A percentile compares a stretch with the other conserved stretches of the same genome.
Evolutionary conservation across 2,329 filamentous ascomycete species (phyloP).

Genomic region (Xylaria sp.): DNA sequence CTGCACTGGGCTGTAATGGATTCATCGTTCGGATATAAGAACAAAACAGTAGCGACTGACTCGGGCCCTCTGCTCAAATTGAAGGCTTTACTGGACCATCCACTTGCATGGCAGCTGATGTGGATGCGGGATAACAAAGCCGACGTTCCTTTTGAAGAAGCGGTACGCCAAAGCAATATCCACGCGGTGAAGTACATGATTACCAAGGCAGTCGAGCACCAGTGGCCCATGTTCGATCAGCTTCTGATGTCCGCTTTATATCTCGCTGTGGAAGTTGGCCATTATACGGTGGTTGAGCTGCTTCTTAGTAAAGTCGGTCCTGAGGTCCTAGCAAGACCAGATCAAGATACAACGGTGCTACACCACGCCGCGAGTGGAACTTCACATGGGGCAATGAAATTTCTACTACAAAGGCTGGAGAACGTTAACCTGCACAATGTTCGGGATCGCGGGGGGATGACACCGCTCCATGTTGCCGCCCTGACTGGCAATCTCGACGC

Average conservation of each 20-base stretch:
- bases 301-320: slow-evolving; percentile 22
- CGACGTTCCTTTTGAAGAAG: too few species aligned
- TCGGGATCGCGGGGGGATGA: slow-evolving; percentile 4
- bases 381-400: slow-evolving; percentile 21
- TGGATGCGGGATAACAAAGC: too few species aligned
- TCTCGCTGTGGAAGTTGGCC: slow-evolving; percentile 23
- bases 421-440: slow-evolving; percentile 10
- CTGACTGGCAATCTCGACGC: slow-evolving; percentile 23
- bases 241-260: slow-evolving; percentile 21
- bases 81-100: too few species aligned
- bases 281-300: slow-evolving; percentile 18
- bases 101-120: too few species aligned
- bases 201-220: slow-evolving; percentile 8
- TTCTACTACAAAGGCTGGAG: slow-evolving; percentile 16
- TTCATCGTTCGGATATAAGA: too few species aligned
- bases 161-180: too few species aligned
- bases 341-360: slow-evolving; percentile 15
- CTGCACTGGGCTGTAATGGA: too few species aligned
- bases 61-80: too few species aligned
- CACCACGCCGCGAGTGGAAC: slow-evolving; percentile 26
- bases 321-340: background rate
- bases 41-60: too few species aligned
- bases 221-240: slow-evolving; percentile 19
- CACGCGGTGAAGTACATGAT: background rate
- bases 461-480: slow-evolving; percentile 23